Evolutionary conservation across 2,329 filamentous ascomycete genomes (phyloP).

Genomic region (Coleophoma cylindrospora): DNA sequence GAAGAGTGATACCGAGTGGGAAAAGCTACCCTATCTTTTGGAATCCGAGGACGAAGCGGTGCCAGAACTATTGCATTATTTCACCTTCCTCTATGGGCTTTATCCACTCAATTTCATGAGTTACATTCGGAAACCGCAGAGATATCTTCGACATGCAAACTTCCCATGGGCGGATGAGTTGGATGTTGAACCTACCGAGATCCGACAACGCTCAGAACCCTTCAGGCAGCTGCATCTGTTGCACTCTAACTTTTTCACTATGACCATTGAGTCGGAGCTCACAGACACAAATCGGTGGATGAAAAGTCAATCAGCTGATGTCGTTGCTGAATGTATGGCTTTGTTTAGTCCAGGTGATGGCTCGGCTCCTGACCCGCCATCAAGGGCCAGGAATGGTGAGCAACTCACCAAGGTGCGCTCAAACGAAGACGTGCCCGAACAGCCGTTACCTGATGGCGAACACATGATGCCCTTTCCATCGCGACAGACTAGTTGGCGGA

Average conservation of each 20-base stretch:
- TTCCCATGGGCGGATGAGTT: constrained; percentile 67
- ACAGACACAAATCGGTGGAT: constrained; percentile 73
- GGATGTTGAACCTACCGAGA: constrained; percentile 73
- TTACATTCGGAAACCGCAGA: constrained; percentile 77
- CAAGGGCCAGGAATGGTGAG: constrained; percentile 7
- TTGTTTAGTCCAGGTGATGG: constrained; percentile 40
- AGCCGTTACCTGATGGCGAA: constrained; percentile 18
- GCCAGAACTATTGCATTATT: constrained; percentile 68
- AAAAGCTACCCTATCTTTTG: constrained; percentile 55
- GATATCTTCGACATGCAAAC: constrained; percentile 70
- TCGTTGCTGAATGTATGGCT: constrained; percentile 74
- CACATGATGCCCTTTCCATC: constrained; percentile 16
- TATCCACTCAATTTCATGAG: constrained; percentile 85
- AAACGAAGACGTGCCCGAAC: constrained; percentile 21
- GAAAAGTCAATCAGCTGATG: constrained; percentile 73
- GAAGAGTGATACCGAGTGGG: constrained; percentile 47
- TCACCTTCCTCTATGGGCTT: constrained; percentile 76
- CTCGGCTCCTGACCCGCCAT: constrained; percentile 4
- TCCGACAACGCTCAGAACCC: constrained; percentile 68
- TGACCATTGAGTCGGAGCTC: constrained; percentile 76
- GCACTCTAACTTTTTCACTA: constrained; percentile 79
- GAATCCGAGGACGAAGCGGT: constrained; percentile 58
- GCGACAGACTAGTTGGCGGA: constrained; percentile 43
- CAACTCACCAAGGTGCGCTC: constrained; percentile 9
- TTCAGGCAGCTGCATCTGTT: constrained; percentile 70